A percentile compares a stretch with the other conserved stretches of the same genome.
Evolutionary conservation across 495 filamentous ascomycete genomes (phyloP).

Genomic region (Aspergillus nidulans): DNA sequence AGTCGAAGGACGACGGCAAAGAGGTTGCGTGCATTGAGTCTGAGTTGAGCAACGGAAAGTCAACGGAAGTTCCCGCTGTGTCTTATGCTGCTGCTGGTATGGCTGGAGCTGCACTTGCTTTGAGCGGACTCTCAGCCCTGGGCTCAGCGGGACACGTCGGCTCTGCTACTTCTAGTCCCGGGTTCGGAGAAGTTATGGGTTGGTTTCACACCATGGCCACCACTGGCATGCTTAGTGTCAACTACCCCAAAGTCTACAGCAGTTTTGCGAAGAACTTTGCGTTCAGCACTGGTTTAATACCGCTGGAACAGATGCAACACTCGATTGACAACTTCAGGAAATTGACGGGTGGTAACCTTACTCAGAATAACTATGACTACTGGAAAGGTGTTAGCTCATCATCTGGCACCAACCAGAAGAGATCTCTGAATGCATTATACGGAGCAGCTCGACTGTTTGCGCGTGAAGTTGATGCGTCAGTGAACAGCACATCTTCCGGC

Average conservation of each 20-base stretch:
- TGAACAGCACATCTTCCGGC: constrained; percentile 27
- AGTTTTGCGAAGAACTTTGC: constrained; percentile 90
- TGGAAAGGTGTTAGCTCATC: constrained; percentile 45
- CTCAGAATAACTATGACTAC: constrained; percentile 67
- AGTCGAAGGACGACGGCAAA: constrained; percentile 50
- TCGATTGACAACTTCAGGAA: constrained; percentile 82
- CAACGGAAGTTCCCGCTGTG: constrained; percentile 65
- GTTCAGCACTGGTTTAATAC: constrained; percentile 81
- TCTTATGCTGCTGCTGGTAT: constrained; percentile 83
- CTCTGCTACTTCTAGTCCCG: constrained; percentile 68
- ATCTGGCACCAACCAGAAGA: constrained; percentile 41
- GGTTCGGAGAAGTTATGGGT: constrained; percentile 78
- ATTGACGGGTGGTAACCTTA: constrained; percentile 81
- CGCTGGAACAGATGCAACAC: constrained; percentile 73
- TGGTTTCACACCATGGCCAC: constrained; percentile 93
- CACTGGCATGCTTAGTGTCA: constrained; percentile 92
- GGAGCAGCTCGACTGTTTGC: constrained; percentile 44
- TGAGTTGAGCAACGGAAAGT: constrained; percentile 80
- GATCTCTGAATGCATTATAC: constrained; percentile 48
- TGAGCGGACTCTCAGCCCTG: constrained; percentile 69
- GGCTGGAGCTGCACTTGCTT: constrained; percentile 74
- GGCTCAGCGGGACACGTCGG: constrained; percentile 61
- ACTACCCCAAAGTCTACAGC: constrained; percentile 79
- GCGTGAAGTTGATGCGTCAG: constrained; percentile 48
- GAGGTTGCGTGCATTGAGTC: constrained; percentile 82